These are phyloP conservation scores for Acanthamoeba divionensis DNA, from an alignment of 208 protist species.

Conservation along the genomic window DNA sequence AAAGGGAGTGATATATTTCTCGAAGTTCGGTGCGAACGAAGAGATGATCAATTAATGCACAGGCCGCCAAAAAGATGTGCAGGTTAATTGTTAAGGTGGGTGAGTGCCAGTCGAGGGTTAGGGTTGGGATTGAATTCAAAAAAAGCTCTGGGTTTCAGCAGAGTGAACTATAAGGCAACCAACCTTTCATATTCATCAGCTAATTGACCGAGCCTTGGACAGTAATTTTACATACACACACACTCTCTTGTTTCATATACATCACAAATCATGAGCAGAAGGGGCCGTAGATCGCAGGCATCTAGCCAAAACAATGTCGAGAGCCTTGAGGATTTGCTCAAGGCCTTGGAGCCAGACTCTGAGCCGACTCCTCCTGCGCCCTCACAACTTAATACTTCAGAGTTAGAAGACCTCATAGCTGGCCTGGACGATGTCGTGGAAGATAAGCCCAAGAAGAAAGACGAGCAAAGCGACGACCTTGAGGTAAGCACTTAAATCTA, in stretches of 20 bases:
- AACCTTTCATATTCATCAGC: too few species aligned
- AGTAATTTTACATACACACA: not conserved
- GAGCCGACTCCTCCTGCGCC: not conserved
- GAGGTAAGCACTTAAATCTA: not conserved
- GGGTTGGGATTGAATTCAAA: too few species aligned
- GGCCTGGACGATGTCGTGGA: constrained; percentile 4
- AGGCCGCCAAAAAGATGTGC: too few species aligned
- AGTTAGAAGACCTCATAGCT: constrained; percentile 35
- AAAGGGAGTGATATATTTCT: too few species aligned
- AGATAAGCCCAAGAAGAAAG: not conserved
- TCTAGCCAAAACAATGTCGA: not conserved
- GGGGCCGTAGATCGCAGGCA: not conserved
- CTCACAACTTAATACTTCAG: not conserved
- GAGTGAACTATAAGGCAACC: too few species aligned
- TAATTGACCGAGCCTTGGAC: too few species aligned
- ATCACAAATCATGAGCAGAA: not conserved
- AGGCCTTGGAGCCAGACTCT: not conserved
- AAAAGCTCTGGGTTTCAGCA: too few species aligned
- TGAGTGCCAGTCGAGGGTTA: too few species aligned
- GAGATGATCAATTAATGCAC: too few species aligned
- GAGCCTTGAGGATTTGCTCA: constrained; percentile 17
- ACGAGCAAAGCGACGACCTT: not conserved
- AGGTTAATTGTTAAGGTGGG: too few species aligned
- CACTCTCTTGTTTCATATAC: not conserved
- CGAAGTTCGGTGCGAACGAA: too few species aligned